Evolutionary conservation across 176 grass and related monocot species (phyloP).

Genomic region (Oryza australiensis): DNA sequence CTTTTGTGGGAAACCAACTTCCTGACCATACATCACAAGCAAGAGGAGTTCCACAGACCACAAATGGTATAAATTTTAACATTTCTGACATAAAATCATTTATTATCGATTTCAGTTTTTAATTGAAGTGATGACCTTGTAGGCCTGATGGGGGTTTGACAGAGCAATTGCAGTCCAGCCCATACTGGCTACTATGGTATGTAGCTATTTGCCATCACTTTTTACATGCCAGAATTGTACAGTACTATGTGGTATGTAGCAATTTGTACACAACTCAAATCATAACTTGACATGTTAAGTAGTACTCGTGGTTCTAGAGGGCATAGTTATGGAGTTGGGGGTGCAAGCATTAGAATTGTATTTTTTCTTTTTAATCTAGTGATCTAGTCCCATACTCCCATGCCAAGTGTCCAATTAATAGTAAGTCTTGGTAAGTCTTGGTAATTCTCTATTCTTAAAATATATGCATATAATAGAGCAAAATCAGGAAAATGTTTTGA

Average conservation of each 20-base stretch:
- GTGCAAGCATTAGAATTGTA: slow-evolving; percentile 13
- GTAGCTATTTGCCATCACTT: not conserved
- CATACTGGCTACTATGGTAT: slow-evolving; percentile 26
- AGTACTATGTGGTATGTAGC: not conserved
- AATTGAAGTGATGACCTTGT: not conserved
- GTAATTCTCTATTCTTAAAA: slow-evolving; percentile 1
- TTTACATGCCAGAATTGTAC: not conserved
- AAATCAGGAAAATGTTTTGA: not conserved
- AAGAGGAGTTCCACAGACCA: slow-evolving; percentile 44
- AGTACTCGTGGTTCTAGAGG: not conserved
- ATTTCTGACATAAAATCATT: slow-evolving; percentile 29
- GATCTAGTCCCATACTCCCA: not conserved
- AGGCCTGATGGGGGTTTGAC: slow-evolving; percentile 60
- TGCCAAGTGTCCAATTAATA: not conserved
- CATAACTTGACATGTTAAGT: not conserved
- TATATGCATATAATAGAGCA: not conserved
- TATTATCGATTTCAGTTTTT: slow-evolving; percentile 20
- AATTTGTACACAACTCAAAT: not conserved
- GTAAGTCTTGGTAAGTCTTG: not conserved
- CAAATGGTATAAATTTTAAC: slow-evolving; percentile 59
- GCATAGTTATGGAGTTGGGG: not conserved
- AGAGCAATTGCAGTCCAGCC: not conserved
- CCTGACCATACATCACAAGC: slow-evolving; percentile 48
- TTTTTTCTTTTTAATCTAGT: not conserved
- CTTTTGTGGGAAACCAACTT: slow-evolving; percentile 60